These are phyloP conservation scores for Hymenoscyphus albidus DNA, from an alignment of 2,329 filamentous ascomycete species.

Conservation along the genomic window DNA sequence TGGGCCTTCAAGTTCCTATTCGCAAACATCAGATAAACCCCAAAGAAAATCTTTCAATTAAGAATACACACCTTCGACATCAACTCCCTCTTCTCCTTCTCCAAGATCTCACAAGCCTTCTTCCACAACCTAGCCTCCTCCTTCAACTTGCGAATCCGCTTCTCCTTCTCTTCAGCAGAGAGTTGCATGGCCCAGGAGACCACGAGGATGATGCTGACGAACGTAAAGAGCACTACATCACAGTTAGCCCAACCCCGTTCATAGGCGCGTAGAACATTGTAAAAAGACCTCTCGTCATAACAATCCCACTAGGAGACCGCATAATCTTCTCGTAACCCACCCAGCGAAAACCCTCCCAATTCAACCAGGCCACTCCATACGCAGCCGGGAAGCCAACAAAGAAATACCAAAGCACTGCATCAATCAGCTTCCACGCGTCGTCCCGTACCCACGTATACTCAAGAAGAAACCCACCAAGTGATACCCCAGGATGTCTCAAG, in stretches of 20 bases:
- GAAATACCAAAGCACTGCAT: background rate
- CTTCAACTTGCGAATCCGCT: constrained; percentile 5
- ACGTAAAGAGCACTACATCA: background rate
- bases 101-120: constrained; percentile 14
- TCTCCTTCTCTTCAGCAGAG: constrained; percentile 5
- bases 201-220: background rate
- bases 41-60: background rate
- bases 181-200: constrained; percentile 2
- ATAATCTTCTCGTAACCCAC: constrained; percentile 19
- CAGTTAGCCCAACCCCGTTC: background rate
- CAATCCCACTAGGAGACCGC: constrained; percentile 9
- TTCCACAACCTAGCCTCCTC: constrained; percentile 16
- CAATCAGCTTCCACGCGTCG: background rate
- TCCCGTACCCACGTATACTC: background rate
- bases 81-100: constrained; percentile 6
- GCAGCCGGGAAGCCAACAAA: constrained; percentile 17
- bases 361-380: constrained; percentile 10
- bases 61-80: background rate
- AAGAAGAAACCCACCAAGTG: background rate
- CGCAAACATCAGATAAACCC: background rate
- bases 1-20: background rate
- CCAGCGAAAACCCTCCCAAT: background rate
- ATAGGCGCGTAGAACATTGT: background rate
- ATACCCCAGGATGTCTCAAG: background rate
- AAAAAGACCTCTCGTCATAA: constrained; percentile 4